Evolutionary conservation across 306 rosid species (phyloP).

Genomic region (Cotoneaster glaucophyllus): DNA sequence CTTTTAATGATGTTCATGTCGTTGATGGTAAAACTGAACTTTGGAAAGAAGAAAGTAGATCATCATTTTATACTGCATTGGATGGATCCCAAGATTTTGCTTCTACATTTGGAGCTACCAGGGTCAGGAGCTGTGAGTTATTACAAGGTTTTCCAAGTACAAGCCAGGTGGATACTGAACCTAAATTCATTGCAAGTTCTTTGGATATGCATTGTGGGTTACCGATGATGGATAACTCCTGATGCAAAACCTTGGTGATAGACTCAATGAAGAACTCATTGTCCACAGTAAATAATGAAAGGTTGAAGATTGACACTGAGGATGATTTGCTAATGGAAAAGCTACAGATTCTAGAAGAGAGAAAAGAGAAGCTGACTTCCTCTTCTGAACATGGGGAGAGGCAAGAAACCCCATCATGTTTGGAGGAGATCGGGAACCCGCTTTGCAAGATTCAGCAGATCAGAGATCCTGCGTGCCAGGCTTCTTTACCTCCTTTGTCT

Average conservation of each 20-base stretch:
- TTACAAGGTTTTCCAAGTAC: conserved; percentile 10
- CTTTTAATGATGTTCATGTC: conserved; percentile 63
- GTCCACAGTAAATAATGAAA: conserved; percentile 22
- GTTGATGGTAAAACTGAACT: conserved; percentile 43
- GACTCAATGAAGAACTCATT: conserved; percentile 28
- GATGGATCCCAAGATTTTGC: conserved; percentile 13
- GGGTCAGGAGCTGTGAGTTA: conserved; percentile 1
- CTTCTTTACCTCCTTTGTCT: conserved; percentile 36
- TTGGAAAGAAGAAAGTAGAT: conserved; percentile 24
- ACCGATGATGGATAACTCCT: background rate
- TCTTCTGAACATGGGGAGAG: conserved; percentile 30
- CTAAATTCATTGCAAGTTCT: background rate
- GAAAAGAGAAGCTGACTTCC: conserved; percentile 25
- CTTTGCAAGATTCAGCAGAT: conserved; percentile 26
- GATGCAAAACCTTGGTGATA: conserved; percentile 13
- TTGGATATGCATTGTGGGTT: background rate
- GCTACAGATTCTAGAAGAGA: conserved; percentile 30
- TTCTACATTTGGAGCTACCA: conserved; percentile 20
- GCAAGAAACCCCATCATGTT: conserved; percentile 25
- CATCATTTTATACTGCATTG: conserved; percentile 17
- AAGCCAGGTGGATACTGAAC: conserved; percentile 8
- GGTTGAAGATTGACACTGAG: conserved; percentile 37
- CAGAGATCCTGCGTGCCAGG: conserved; percentile 27
- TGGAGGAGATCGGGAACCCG: conserved; percentile 35
- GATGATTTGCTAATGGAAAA: conserved; percentile 41